Conservation (phyloP, 805 yeast species). For the Brettanomyces custersianus region DNA sequence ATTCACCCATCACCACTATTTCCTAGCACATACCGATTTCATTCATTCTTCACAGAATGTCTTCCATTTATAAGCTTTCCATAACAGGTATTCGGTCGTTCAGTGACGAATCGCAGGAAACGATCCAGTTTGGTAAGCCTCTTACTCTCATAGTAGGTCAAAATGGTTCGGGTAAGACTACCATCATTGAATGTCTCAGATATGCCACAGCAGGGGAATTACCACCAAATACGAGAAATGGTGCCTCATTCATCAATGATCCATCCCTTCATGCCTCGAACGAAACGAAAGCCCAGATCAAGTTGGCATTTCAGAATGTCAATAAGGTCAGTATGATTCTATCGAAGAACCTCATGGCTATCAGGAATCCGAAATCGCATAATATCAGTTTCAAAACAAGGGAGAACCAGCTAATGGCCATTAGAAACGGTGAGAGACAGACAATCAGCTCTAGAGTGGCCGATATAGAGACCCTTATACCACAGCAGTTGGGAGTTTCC, state of each 20-base stretch:
- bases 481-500: constrained; percentile 79
- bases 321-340: constrained; percentile 74
- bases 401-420: constrained; percentile 76
- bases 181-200: constrained; percentile 87
- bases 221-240: constrained; percentile 94
- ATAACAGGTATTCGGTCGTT: constrained; percentile 89
- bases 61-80: constrained; percentile 47
- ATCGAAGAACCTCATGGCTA: constrained; percentile 74
- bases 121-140: constrained; percentile 84
- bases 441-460: constrained; percentile 74
- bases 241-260: constrained; percentile 85
- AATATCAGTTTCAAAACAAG: constrained; percentile 72
- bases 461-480: constrained; percentile 77
- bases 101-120: constrained; percentile 74
- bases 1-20: no score
- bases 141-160: constrained; percentile 90
- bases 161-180: constrained; percentile 95
- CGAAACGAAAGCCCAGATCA: constrained; percentile 83
- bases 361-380: constrained; percentile 43
- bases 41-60: no score
- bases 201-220: constrained; percentile 93
- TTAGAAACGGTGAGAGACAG: constrained; percentile 57
- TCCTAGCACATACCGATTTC: no score
- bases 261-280: constrained; percentile 72
- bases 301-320: constrained; percentile 70